Evolutionary conservation across 2,329 filamentous ascomycete genomes (phyloP), one percentile per base, ranked within the genome.

Genomic region (Torrubiella hemipterigena): DNA sequence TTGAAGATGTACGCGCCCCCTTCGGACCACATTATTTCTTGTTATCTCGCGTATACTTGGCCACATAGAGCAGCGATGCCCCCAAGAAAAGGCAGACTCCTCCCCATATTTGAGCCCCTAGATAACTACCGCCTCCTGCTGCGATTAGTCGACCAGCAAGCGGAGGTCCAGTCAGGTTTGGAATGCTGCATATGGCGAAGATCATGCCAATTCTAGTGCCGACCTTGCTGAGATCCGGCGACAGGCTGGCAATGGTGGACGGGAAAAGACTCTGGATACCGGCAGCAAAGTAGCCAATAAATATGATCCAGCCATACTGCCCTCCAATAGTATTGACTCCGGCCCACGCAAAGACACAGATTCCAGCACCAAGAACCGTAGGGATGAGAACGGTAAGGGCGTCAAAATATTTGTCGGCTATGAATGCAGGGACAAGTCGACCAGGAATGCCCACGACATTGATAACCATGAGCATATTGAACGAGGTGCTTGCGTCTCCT

Each of bases 231-330:
- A 69, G 45, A 40, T 76, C 69, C 4, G 56, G 58, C 4, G 64
- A 70, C 33, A 77, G 48, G 17, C 66, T 42, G 1, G 49, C 51
- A 10, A 49, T 39, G 6, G 51, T 49, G 0, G 76, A 73, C 0
- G 79, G 77, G 42, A 82, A 81, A 9, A 84, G 47, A 6, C 67
- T 66, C 51, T 82, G 77, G 28, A 82, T 69, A 0, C 64, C 73
- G 0, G 74, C 76, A 0, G 66, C 72, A 3, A 66, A 66, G 29
- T 81, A 59, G 2, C 81, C 81, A 44, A 79, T 81, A 34, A 77
- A 60, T 0, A 63, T 55, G 0, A 69, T 57, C 64, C 80, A 84
- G 1, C 58, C 61, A 43, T 80, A 81, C 21, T 80, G 52, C 1
- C 25, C 37, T 3, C 14, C 13, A 6, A 53, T 38, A 5, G 38